These are phyloP conservation scores for Torulaspora pretoriensis DNA, from an alignment of 1,139 yeast species.

Conservation along the genomic window DNA sequence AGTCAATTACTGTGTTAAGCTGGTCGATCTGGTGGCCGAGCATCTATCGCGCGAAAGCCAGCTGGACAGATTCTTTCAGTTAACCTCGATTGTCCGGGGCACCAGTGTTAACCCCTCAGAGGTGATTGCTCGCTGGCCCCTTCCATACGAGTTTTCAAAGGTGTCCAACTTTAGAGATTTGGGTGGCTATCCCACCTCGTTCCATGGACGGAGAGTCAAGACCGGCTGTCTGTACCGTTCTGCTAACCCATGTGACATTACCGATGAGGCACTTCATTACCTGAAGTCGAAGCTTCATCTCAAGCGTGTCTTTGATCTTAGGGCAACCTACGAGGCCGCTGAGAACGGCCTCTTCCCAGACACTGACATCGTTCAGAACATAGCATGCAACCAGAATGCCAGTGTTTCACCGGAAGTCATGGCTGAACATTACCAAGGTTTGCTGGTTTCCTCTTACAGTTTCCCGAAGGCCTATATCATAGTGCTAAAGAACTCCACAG, in stretches of 20 bases:
- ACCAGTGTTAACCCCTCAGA: slow-evolving; percentile 16
- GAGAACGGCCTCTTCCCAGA: slow-evolving; percentile 51
- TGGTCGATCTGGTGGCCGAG: slow-evolving; percentile 48
- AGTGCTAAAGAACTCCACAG: slow-evolving; percentile 49
- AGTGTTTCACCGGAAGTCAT: slow-evolving; percentile 66
- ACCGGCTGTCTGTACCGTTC: slow-evolving; percentile 58
- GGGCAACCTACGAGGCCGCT: slow-evolving; percentile 58
- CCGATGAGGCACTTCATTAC: slow-evolving; percentile 31
- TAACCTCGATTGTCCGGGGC: slow-evolving; percentile 36
- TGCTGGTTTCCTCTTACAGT: slow-evolving; percentile 60
- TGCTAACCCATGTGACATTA: slow-evolving; percentile 54
- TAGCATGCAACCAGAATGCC: slow-evolving; percentile 55
- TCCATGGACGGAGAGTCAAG: slow-evolving; percentile 43
- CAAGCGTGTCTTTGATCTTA: slow-evolving; percentile 59
- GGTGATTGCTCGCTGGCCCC: slow-evolving; percentile 44
- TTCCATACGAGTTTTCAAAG: slow-evolving; percentile 22
- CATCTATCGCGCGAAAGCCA: slow-evolving; percentile 52
- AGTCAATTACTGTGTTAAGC: slow-evolving; percentile 57
- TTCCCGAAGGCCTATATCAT: slow-evolving; percentile 61
- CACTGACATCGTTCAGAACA: slow-evolving; percentile 46
- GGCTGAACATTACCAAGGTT: slow-evolving; percentile 52
- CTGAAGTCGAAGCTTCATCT: slow-evolving; percentile 43
- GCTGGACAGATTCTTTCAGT: slow-evolving; percentile 47
- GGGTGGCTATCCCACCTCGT: slow-evolving; percentile 63
- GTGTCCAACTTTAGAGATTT: slow-evolving; percentile 71